phyloP scores from a whole-genome alignment of 2,329 filamentous ascomycete genomes.

The Neonectria hederae region DNA sequence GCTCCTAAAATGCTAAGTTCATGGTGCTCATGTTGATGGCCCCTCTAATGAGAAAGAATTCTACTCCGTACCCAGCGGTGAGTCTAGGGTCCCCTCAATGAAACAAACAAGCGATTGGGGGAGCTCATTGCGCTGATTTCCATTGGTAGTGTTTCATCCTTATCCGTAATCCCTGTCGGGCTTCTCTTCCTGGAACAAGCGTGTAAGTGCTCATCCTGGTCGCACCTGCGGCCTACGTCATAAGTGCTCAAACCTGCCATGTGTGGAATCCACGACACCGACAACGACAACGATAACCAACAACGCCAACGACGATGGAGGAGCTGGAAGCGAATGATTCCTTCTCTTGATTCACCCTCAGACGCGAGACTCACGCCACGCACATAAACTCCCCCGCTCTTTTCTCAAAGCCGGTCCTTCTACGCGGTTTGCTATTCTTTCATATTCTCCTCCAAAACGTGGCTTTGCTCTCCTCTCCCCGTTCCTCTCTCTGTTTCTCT shows the following conservation, averaged over 20 bases:
- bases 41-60: no score
- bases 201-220: background rate
- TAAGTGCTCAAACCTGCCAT: background rate
- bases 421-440: background rate
- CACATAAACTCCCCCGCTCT: background rate
- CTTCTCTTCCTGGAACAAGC: background rate
- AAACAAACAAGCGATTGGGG: background rate
- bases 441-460: background rate
- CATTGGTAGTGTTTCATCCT: background rate
- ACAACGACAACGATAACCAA: background rate
- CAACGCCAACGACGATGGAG: background rate
- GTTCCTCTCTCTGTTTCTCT: no score
- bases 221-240: conserved; percentile 2
- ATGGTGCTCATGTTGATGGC: background rate
- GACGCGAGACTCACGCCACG: background rate
- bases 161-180: background rate
- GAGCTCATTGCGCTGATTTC: background rate
- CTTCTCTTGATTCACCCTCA: background rate
- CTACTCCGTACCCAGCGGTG: no score
- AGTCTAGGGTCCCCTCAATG: background rate
- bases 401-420: conserved; percentile 5
- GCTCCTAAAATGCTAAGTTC: background rate
- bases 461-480: background rate
- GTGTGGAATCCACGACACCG: background rate
- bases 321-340: background rate